A percentile compares a stretch with the other conserved stretches of the same genome.
Evolutionary conservation across 2,329 filamentous ascomycete species (phyloP).

Genomic region (Claviceps pusilla): DNA sequence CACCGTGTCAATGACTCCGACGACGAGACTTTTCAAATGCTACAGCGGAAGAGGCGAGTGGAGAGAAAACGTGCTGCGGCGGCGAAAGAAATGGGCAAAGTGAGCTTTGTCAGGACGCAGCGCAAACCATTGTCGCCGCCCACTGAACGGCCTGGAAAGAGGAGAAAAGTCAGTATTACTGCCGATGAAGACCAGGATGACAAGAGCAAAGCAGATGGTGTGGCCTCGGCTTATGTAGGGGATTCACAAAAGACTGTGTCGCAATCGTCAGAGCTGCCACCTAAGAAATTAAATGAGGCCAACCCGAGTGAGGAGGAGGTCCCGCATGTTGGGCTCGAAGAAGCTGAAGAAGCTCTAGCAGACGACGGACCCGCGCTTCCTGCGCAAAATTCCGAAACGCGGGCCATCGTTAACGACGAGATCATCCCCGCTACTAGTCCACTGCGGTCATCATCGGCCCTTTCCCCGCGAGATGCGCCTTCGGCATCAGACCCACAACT

Average conservation of each 20-base stretch:
- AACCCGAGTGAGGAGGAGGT: slow-evolving; percentile 14
- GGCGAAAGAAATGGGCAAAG: slow-evolving; percentile 24
- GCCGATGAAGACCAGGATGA: background rate
- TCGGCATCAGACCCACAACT: slow-evolving; percentile 20
- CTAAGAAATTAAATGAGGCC: slow-evolving; percentile 18
- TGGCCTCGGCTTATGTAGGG: slow-evolving; percentile 4
- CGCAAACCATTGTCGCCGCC: slow-evolving; percentile 7
- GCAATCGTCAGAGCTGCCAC: slow-evolving; percentile 13
- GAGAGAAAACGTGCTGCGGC: slow-evolving; percentile 25
- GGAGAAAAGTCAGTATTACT: slow-evolving; percentile 8
- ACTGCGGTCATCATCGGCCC: slow-evolving; percentile 15
- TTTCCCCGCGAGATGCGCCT: slow-evolving; percentile 8
- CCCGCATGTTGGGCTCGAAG: slow-evolving; percentile 2
- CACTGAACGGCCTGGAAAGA: slow-evolving; percentile 14
- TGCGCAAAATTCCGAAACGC: background rate
- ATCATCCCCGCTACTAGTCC: slow-evolving; percentile 26
- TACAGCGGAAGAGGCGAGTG: slow-evolving; percentile 22
- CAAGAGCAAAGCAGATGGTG: background rate
- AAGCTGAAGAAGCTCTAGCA: background rate
- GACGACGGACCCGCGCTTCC: background rate
- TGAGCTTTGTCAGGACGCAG: slow-evolving; percentile 20
- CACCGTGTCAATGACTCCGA: slow-evolving; percentile 19
- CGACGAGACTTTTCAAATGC: slow-evolving; percentile 17
- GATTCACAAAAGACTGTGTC: slow-evolving; percentile 13
- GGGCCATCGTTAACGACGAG: slow-evolving; percentile 16